A percentile compares a stretch with the other conserved stretches of the same genome.
Conservation (phyloP, 768 basidiomycete species). For the Cystobasidium onofrii region DNA sequence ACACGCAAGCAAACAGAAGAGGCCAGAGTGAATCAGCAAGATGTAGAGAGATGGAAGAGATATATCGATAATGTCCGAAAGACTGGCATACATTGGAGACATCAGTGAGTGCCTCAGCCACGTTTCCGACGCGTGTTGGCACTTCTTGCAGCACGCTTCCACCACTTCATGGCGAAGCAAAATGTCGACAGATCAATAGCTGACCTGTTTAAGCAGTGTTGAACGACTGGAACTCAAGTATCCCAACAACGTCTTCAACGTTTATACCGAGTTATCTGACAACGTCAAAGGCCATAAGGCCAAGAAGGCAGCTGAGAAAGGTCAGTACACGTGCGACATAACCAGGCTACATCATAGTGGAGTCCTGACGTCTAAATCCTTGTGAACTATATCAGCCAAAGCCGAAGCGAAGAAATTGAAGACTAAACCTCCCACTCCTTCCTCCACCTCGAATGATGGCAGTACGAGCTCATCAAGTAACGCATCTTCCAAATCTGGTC, state of each 20-base stretch:
- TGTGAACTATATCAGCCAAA: too few species aligned
- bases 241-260: background rate
- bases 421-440: too few species aligned
- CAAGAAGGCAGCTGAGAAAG: constrained; percentile 3
- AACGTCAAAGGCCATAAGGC: background rate
- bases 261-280: background rate
- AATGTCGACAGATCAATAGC: too few species aligned
- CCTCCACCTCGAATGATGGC: too few species aligned
- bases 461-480: too few species aligned
- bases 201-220: background rate
- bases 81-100: background rate
- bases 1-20: background rate
- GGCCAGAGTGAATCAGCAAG: background rate
- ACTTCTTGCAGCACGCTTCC: too few species aligned
- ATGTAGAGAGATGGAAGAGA: background rate
- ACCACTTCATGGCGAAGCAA: too few species aligned
- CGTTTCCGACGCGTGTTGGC: background rate
- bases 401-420: too few species aligned
- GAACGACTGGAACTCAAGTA: background rate
- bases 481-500: background rate
- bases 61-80: background rate
- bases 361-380: too few species aligned
- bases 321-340: background rate
- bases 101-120: background rate
- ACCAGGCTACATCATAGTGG: too few species aligned